Evolutionary conservation across 2,329 filamentous ascomycete genomes (phyloP), one percentile per base, ranked within the genome.

Genomic region (Botrytis deweyae): DNA sequence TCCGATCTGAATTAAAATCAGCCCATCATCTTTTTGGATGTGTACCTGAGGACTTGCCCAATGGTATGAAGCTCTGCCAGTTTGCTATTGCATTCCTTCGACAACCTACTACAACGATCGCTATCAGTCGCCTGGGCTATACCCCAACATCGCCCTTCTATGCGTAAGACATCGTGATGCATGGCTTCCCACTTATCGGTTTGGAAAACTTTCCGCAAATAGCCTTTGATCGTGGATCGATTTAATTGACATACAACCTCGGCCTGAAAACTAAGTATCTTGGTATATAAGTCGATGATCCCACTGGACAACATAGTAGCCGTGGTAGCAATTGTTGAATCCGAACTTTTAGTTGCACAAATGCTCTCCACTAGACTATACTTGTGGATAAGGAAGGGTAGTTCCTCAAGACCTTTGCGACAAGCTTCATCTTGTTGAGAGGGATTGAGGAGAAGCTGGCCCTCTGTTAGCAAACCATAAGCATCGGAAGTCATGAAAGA

Each of bases 281-380:
- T 33, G 29, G 68, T 62, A 70, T 70, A 70, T 12, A 70, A 20
- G 2, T 70, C 58, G 12, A 44, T 40, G 20, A 70, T 62, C 22
- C 33, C 40, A 16, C 7, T 36, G 3, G n/a, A 62, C n/a, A 70
- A 46, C 25, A 20, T 25, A 49, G n/a, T 2, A 46, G 5, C 14
- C 12, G 33, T 40, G 14, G 9, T n/a, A 2, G 33, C 7, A 18
- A n/a, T 18, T 12, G 4, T 5, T 0, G 22, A 36, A 55, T 7
- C 20, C 9, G 46, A 40, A 20, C 1, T n/a, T 62, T 36, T 5
- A 12, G 7, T 46, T 38, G n/a, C 40, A 46, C 40, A 46, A 36
- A 70, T 70, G 4, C n/a, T 44, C 8, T 70, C 68, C 40, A 70
- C 29, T 22, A 62, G 42, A 9, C 36, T 44, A 38, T 70, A 70